phyloP scores from a whole-genome alignment of 805 yeast species.

The Yamadazyma akitaensis region DNA sequence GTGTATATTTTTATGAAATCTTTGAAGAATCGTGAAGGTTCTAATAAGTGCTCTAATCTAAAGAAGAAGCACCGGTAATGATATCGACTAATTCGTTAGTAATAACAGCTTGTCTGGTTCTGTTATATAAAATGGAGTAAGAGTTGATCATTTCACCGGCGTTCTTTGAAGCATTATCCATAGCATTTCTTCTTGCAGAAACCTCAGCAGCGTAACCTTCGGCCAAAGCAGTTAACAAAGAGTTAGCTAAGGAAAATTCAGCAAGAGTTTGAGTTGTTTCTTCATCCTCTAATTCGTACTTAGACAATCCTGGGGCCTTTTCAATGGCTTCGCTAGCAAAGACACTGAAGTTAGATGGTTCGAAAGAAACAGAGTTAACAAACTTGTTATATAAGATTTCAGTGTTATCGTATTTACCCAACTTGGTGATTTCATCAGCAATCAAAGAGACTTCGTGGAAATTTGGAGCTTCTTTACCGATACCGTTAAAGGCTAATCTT shows the following conservation, averaged over 20 bases:
- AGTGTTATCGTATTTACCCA: conserved; percentile 70
- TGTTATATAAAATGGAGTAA: conserved; percentile 97
- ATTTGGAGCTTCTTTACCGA: conserved; percentile 96
- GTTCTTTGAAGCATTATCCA: conserved; percentile 99
- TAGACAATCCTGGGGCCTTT: conserved; percentile 79
- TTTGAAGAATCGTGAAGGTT: conserved; percentile 4
- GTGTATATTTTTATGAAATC: conserved; percentile 1
- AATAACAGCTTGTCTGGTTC: conserved; percentile 99
- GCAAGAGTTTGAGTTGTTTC: conserved; percentile 68
- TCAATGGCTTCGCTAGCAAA: conserved; percentile 70
- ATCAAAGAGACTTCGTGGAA: conserved; percentile 86
- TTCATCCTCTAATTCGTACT: conserved; percentile 71
- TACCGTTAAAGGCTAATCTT: conserved; percentile 78
- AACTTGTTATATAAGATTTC: conserved; percentile 87
- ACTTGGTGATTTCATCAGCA: conserved; percentile 73
- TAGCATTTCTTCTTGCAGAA: conserved; percentile 98
- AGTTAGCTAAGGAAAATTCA: conserved; percentile 88
- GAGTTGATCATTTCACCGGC: conserved; percentile 98
- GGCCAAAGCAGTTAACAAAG: conserved; percentile 86
- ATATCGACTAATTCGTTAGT: conserved; percentile 99
- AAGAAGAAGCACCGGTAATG: conserved; percentile 98
- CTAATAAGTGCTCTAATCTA: conserved; percentile 54
- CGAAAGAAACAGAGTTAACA: conserved; percentile 83
- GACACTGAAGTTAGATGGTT: conserved; percentile 68
- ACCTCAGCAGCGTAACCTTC: conserved; percentile 98